Evolutionary conservation across 2,329 filamentous ascomycete genomes (phyloP).

Genomic region (Aspergillus luchuensis): DNA sequence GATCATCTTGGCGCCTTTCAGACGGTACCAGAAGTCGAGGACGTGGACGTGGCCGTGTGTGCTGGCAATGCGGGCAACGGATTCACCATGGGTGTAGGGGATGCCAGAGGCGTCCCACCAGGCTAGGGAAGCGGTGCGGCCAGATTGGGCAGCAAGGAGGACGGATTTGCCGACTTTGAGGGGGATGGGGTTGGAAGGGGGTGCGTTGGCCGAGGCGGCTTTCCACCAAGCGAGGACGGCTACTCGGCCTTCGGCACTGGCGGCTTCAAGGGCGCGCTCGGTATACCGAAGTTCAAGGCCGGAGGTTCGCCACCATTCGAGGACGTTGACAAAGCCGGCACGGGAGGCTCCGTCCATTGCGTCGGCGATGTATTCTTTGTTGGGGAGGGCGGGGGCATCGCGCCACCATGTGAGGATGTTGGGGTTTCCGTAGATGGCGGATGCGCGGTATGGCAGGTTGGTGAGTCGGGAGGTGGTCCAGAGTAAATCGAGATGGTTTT

Average conservation of each 20-base stretch:
- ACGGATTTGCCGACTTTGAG: slow-evolving; percentile 84
- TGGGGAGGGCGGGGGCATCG: slow-evolving; percentile 76
- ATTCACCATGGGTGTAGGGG: slow-evolving; percentile 75
- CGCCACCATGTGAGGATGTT: slow-evolving; percentile 92
- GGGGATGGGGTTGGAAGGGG: slow-evolving; percentile 53
- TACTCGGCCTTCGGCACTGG: slow-evolving; percentile 81
- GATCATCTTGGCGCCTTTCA: slow-evolving; percentile 74
- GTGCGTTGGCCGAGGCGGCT: slow-evolving; percentile 63
- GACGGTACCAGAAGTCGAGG: slow-evolving; percentile 76
- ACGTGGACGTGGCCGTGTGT: slow-evolving; percentile 82
- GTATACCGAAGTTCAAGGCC: slow-evolving; percentile 81
- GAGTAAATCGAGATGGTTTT: slow-evolving; percentile 72
- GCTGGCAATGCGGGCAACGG: slow-evolving; percentile 79
- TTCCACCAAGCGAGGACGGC: slow-evolving; percentile 93
- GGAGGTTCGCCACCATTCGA: slow-evolving; percentile 89
- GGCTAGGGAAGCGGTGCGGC: slow-evolving; percentile 72
- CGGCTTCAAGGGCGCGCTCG: slow-evolving; percentile 83
- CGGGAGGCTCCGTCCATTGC: slow-evolving; percentile 85
- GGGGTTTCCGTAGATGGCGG: slow-evolving; percentile 78
- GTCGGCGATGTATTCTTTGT: slow-evolving; percentile 82
- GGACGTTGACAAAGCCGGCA: slow-evolving; percentile 78
- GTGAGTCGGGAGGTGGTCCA: slow-evolving; percentile 81
- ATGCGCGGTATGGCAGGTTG: slow-evolving; percentile 84
- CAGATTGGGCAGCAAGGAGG: slow-evolving; percentile 79
- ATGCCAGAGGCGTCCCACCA: slow-evolving; percentile 89